phyloP scores from a whole-genome alignment of 2,329 filamentous ascomycete species.

The Curvularia hawaiiensis region DNA sequence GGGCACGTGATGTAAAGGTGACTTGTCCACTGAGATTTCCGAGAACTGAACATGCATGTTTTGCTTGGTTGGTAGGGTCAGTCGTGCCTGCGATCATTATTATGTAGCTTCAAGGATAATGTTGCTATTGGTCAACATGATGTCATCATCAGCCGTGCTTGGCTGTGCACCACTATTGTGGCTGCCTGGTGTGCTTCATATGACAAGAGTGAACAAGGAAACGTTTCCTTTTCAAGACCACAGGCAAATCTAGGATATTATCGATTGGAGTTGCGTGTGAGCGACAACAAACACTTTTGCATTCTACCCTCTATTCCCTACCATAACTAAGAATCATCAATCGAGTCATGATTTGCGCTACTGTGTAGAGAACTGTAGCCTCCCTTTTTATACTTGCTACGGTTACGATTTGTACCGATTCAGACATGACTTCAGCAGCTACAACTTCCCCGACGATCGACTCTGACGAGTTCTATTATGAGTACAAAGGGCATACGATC shows the following conservation, averaged over 20 bases:
- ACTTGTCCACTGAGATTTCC: not conserved
- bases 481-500: slow-evolving; percentile 45
- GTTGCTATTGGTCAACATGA: not conserved
- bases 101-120: not conserved
- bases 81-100: not conserved
- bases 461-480: slow-evolving; percentile 35
- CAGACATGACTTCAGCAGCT: not conserved
- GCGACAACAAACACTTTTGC: not conserved
- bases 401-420: not conserved
- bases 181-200: not conserved
- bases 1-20: not conserved
- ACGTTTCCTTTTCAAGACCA: not conserved
- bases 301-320: not conserved
- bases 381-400: not conserved
- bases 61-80: not conserved
- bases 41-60: not conserved
- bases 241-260: too few species aligned
- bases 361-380: not conserved
- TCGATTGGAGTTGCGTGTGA: not conserved
- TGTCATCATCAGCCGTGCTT: slow-evolving; percentile 7
- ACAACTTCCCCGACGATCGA: slow-evolving; percentile 21
- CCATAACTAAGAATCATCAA: not conserved
- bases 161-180: not conserved
- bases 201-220: not conserved
- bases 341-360: not conserved